Evolutionary conservation across 78 protist genomes (phyloP), one percentile per base, ranked within the genome.

Genomic region (Cavenderia fasciculata): DNA sequence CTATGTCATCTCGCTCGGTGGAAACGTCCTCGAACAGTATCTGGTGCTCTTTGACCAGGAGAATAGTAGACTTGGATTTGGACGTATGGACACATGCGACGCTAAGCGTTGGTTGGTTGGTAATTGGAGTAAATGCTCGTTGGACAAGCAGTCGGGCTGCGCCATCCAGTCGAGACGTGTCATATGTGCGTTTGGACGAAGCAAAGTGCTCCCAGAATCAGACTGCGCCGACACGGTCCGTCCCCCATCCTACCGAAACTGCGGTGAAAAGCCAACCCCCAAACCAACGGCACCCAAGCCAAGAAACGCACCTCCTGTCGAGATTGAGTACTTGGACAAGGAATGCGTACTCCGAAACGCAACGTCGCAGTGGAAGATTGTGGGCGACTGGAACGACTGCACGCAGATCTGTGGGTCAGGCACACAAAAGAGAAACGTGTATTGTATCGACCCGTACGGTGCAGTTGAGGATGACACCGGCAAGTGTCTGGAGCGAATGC

Each of bases 401-500:
- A 52, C 41, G 25, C 90, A 82, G 49, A 65, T 82, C 7, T 82
- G 90, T 82, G 90, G 90, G 0, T 23, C 78, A 11, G 90, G 90
- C 44, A 31, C n/a, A 23, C 90, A 82, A 36, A 57, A 14, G 1
- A 16, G 90, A 18, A 19, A 54, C 3, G 59, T 82, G 0, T 0
- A 19, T 44, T 82, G 90, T 68, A 23, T 82, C 7, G 62, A 59
- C 3, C 19, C 0, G 4, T 36, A 62, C 56, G 78, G 78, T 12
- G 79, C 61, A 23, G 7, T 56, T 19, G 7, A 33, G 0, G 23
- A 68, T 1, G 70, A 68, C 6, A n/a, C 66, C 19, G n/a, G n/a
- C n/a, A 44, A 29, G 23, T 82, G 90, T 33, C 21, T 38, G 18
- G 51, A 25, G 19, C 38, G 52, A 33, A 68, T 68, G 61, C 90